These are phyloP conservation scores for Sequoiadendron giganteum DNA, from an alignment of 75 land plant species.

Conservation along the genomic window DNA sequence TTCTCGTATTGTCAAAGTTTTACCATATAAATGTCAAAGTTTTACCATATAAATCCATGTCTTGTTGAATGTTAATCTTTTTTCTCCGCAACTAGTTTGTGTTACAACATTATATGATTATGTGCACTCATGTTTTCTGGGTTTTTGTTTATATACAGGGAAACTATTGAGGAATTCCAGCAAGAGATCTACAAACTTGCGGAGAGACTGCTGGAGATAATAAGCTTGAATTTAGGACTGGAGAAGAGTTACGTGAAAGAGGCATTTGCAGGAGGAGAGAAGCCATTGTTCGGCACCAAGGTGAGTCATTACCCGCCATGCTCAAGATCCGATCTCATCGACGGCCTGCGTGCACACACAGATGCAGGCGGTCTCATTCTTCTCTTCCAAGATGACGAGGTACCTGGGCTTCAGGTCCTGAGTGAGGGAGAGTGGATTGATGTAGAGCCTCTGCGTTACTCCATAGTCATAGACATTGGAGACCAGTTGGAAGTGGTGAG, in stretches of 20 bases:
- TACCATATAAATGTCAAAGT: no score
- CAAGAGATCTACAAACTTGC: not conserved
- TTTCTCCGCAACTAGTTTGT: no score
- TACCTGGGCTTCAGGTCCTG: conserved; percentile 55
- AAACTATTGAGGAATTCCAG: not conserved
- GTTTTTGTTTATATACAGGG: not conserved
- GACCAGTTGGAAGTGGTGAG: conserved; percentile 64
- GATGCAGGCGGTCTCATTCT: conserved; percentile 72
- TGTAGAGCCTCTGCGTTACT: conserved; percentile 29
- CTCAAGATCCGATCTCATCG: conserved; percentile 40
- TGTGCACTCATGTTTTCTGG: no score
- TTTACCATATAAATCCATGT: no score
- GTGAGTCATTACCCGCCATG: conserved; percentile 57
- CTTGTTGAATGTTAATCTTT: no score
- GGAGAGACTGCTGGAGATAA: not conserved
- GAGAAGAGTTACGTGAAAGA: conserved; percentile 56
- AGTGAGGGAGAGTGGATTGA: conserved; percentile 63
- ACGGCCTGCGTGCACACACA: conserved; percentile 56
- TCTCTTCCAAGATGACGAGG: conserved; percentile 57
- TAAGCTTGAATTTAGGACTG: conserved; percentile 7
- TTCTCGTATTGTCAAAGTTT: no score
- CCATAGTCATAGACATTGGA: conserved; percentile 64
- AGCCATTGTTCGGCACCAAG: conserved; percentile 61
- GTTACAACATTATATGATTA: no score
- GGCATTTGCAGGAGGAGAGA: conserved; percentile 40